Evolutionary conservation across 495 filamentous ascomycete genomes (phyloP), one percentile per base, ranked within the genome.

Genomic region (Penicillium maclennaniae): DNA sequence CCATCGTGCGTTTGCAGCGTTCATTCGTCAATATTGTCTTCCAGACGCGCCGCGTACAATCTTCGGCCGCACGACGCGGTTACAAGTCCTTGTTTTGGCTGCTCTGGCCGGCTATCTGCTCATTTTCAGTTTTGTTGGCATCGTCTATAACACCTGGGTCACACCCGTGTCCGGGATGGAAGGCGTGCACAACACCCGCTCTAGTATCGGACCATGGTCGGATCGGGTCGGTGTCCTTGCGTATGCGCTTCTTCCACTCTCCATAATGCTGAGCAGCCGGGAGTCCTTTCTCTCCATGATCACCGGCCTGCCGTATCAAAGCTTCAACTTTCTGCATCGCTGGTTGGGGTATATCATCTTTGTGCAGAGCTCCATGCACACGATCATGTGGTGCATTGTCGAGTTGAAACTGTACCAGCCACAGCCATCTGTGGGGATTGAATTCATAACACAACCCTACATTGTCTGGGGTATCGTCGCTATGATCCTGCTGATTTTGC

Each of bases 321-420:
- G 75, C 46, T 87, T 87, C 70, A 81, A 85, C 68, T 87, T 87
- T 64, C 69, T 89, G 21, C 84, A 87, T 59, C 79, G 82, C 23
- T 86, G 82, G 83, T 65, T 78, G 2, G 84, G 85, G 1, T 79
- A 81, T 39, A 79, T 87, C 52, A 86, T 87, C 55, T 75, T 84
- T 43, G 60, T 81, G 1, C 83, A 86, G 49, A 73, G 75, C 12
- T 66, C 77, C 37, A 66, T 87, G 6, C 86, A 88, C 59, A 87
- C 84, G 6, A 69, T 87, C n/a, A 74, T 76, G 40, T 88, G 84
- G 86, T 77, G 74, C 14, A 65, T 88, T 23, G 69, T 87, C 45
- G 81, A 86, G 64, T 74, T 70, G 1, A 64, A 69, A 43, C 67
- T 87, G 6, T 88, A 87, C 60, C 79, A 85, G 55, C 85, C 85